These are phyloP conservation scores for Auricularia sp. DNA, from an alignment of 768 basidiomycete species.

Conservation along the genomic window DNA sequence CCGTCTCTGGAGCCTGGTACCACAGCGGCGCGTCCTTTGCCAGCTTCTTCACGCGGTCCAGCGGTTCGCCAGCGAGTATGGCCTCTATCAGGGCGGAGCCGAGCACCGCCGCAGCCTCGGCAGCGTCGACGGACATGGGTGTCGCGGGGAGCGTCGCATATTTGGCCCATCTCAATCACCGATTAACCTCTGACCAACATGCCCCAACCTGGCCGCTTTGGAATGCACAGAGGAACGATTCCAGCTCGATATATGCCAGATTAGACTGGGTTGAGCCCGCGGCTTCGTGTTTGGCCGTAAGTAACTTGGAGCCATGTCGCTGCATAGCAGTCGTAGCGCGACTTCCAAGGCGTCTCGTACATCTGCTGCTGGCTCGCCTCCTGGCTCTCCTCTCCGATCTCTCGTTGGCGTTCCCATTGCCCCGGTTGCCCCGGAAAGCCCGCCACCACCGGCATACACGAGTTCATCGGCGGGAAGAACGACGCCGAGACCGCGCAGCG, in stretches of 20 bases:
- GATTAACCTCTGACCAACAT: no score
- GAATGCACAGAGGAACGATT: no score
- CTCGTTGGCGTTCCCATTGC: no score
- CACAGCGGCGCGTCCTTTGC: slow-evolving; percentile 70
- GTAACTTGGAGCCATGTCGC: not conserved
- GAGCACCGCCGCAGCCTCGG: slow-evolving; percentile 35
- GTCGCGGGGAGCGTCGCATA: not conserved
- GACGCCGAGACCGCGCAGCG: not conserved
- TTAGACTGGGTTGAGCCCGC: no score
- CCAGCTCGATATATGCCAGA: no score
- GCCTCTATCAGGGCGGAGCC: slow-evolving; percentile 51
- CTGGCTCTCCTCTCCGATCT: no score
- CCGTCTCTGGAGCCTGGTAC: slow-evolving; percentile 76
- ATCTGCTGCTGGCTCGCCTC: not conserved
- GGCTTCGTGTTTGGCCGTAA: no score
- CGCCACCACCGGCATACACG: not conserved
- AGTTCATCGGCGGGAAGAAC: not conserved
- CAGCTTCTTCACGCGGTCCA: slow-evolving; percentile 34
- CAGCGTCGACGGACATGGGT: not conserved
- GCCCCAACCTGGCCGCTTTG: no score
- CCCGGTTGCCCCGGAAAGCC: not conserved
- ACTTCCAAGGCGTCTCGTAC: not conserved
- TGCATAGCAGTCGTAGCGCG: not conserved
- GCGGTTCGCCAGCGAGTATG: slow-evolving; percentile 41
- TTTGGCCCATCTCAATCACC: no score